Conservation (phyloP, 31 red algal species). For the Pterothamnion heteromorphum region DNA sequence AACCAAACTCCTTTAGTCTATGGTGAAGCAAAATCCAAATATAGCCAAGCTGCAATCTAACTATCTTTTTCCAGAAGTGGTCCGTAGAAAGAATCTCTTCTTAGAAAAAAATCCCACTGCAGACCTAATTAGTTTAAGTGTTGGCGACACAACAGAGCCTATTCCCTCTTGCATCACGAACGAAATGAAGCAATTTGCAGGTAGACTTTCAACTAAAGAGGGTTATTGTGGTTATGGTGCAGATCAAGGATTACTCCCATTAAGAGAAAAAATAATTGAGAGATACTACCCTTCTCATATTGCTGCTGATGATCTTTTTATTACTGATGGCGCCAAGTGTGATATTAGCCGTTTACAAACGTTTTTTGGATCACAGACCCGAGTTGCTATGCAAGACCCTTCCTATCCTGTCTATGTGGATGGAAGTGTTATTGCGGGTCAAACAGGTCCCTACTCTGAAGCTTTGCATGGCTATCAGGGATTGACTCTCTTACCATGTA, state of each 20-base stretch:
- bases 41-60: constrained; percentile 86
- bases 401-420: constrained; percentile 98
- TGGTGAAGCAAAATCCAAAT: constrained; percentile 59
- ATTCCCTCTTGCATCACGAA: constrained; percentile 73
- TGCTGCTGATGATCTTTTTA: constrained; percentile 84
- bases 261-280: constrained; percentile 72
- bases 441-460: constrained; percentile 63
- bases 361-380: constrained; percentile 72
- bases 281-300: constrained; percentile 63
- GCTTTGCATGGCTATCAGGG: constrained; percentile 60
- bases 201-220: constrained; percentile 62
- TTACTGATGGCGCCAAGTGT: constrained; percentile 96
- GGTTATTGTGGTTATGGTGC: constrained; percentile 93
- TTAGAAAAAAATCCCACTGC: constrained; percentile 72
- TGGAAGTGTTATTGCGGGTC: constrained; percentile 83
- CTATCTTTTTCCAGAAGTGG: constrained; percentile 98
- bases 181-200: constrained; percentile 63
- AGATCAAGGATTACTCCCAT: constrained; percentile 61
- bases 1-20: background rate
- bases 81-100: constrained; percentile 67
- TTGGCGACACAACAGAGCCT: constrained; percentile 93
- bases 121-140: constrained; percentile 78
- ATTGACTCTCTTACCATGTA: constrained; percentile 85
- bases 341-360: constrained; percentile 83
- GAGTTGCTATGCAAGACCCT: constrained; percentile 90